phyloP scores from a whole-genome alignment of 768 basidiomycete species.

The Leccinum longicurvipes region DNA sequence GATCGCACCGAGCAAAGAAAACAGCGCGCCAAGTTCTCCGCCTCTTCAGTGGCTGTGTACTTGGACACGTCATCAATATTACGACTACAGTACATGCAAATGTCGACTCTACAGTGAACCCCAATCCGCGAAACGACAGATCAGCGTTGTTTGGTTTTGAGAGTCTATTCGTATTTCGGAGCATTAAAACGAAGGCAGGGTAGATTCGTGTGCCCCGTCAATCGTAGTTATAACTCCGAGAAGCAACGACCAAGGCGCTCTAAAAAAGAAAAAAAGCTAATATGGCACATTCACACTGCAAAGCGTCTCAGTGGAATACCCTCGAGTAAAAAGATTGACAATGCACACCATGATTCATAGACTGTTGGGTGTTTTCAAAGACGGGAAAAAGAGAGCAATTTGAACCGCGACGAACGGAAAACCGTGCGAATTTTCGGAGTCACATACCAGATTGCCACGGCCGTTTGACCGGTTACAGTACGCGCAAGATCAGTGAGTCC shows the following conservation, averaged over 20 bases:
- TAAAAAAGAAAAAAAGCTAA: too few species aligned
- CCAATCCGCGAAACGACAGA: conserved; percentile 17
- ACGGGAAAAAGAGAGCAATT: too few species aligned
- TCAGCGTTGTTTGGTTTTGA: conserved; percentile 59
- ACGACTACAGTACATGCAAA: neutral
- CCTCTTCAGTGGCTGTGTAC: conserved; percentile 13
- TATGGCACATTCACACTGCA: neutral
- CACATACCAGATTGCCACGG: too few species aligned
- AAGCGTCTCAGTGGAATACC: neutral
- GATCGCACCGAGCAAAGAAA: neutral
- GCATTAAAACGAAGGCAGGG: conserved; percentile 80
- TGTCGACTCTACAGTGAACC: conserved; percentile 36
- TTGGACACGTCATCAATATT: neutral
- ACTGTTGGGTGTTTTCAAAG: too few species aligned
- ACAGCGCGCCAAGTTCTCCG: neutral
- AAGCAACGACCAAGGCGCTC: neutral
- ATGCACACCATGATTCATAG: neutral
- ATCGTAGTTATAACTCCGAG: conserved; percentile 88
- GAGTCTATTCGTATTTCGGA: conserved; percentile 65
- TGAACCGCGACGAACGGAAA: too few species aligned
- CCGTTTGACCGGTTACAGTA: too few species aligned
- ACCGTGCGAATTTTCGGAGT: too few species aligned
- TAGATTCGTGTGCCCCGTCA: conserved; percentile 53
- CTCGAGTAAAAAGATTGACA: neutral
- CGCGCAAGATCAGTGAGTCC: too few species aligned